These are phyloP conservation scores for Monosporascus sp. DNA, from an alignment of 2,329 filamentous ascomycete species.

Conservation along the genomic window DNA sequence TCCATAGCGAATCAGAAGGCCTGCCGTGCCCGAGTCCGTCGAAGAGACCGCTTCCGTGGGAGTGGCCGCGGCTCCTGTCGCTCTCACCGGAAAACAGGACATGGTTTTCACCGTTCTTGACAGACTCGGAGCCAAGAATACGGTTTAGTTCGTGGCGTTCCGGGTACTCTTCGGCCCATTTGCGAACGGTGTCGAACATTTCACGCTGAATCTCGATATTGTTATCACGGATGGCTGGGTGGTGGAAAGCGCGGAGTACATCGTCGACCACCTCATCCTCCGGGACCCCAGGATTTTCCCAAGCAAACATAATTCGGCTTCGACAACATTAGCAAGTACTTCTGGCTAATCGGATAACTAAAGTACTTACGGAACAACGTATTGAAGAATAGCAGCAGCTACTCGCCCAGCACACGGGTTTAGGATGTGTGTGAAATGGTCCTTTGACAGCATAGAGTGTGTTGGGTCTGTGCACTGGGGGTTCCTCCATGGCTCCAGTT, in stretches of 20 bases:
- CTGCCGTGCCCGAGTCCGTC: constrained; percentile 48
- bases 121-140: constrained; percentile 76
- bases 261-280: constrained; percentile 81
- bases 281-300: constrained; percentile 80
- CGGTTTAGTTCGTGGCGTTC: constrained; percentile 65
- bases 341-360: background rate
- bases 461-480: constrained; percentile 71
- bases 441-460: constrained; percentile 78
- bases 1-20: constrained; percentile 55
- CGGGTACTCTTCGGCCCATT: constrained; percentile 69
- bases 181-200: constrained; percentile 83
- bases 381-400: constrained; percentile 73
- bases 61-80: constrained; percentile 35
- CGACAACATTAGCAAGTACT: constrained; percentile 14
- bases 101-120: constrained; percentile 80
- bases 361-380: constrained; percentile 65
- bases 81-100: constrained; percentile 32
- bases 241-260: constrained; percentile 79
- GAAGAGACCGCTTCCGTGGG: constrained; percentile 34
- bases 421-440: constrained; percentile 75
- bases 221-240: constrained; percentile 76
- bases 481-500: constrained; percentile 77
- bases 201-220: constrained; percentile 72
- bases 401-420: constrained; percentile 73
- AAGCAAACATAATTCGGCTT: constrained; percentile 79